Conservation (phyloP, 352 stramenopile species). For the Thalassiosira exigua region DNA sequence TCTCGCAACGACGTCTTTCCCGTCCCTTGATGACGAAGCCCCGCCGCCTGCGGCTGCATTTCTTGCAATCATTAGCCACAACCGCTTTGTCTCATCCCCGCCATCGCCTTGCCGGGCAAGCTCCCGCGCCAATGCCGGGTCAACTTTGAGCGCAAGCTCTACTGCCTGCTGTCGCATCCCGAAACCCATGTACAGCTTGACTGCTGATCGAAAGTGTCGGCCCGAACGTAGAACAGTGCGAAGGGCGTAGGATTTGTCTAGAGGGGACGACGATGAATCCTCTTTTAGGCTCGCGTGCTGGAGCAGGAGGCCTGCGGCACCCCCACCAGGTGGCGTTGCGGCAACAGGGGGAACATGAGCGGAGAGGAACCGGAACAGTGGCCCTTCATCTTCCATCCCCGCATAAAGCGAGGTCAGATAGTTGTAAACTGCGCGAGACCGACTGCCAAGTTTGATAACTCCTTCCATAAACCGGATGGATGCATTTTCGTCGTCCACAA, state of each 20-base stretch:
- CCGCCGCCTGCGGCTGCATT: slow-evolving; percentile 65
- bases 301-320: slow-evolving; percentile 46
- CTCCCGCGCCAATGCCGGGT: slow-evolving; percentile 78
- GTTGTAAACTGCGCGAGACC: slow-evolving; percentile 77
- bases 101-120: slow-evolving; percentile 76
- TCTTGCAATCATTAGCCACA: slow-evolving; percentile 86
- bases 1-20: slow-evolving; percentile 82
- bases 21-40: slow-evolving; percentile 30
- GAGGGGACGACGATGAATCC: slow-evolving; percentile 55
- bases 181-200: slow-evolving; percentile 86
- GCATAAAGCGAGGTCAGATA: slow-evolving; percentile 82
- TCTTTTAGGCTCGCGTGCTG: slow-evolving; percentile 47
- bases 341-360: slow-evolving; percentile 60
- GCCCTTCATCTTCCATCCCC: slow-evolving; percentile 79
- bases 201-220: slow-evolving; percentile 80
- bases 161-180: slow-evolving; percentile 84
- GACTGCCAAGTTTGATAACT: slow-evolving; percentile 79
- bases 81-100: slow-evolving; percentile 74
- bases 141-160: slow-evolving; percentile 82
- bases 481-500: slow-evolving; percentile 74
- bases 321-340: background rate
- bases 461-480: slow-evolving; percentile 79
- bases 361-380: slow-evolving; percentile 79
- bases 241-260: slow-evolving; percentile 81
- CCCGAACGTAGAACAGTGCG: slow-evolving; percentile 73